A percentile compares a stretch with the other conserved stretches of the same genome.
Conservation (phyloP, 192 early-diverging fungal species). For the Jimgerdemannia flammicorona region DNA sequence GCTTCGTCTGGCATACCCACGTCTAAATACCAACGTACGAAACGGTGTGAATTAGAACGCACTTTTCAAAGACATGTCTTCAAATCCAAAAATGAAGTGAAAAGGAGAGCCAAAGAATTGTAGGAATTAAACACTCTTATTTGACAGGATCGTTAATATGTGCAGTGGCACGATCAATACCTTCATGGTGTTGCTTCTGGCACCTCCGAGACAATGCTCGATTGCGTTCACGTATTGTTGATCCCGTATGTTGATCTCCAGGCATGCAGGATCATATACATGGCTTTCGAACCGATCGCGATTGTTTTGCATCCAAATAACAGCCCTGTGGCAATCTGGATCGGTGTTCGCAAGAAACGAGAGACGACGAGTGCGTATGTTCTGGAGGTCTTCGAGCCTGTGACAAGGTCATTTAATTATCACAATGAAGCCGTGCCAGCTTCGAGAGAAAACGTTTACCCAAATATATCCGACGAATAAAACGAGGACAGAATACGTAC, state of each 20-base stretch:
- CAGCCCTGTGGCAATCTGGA: conserved; percentile 54
- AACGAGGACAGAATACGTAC: conserved; percentile 7
- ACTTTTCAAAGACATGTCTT: too few species aligned
- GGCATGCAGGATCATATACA: conserved; percentile 68
- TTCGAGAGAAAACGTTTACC: too few species aligned
- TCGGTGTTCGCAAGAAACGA: conserved; percentile 42
- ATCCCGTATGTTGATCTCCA: conserved; percentile 72
- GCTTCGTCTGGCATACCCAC: conserved; percentile 73
- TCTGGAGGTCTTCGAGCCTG: conserved; percentile 57
- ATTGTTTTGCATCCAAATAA: conserved; percentile 69
- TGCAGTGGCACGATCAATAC: conserved; percentile 21
- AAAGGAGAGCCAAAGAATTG: not conserved
- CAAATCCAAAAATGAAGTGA: not conserved
- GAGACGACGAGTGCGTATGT: conserved; percentile 51
- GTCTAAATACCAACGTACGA: conserved; percentile 38
- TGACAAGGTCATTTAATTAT: not conserved
- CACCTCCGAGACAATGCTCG: conserved; percentile 49
- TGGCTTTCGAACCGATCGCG: conserved; percentile 55
- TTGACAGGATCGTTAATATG: too few species aligned
- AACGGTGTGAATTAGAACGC: not conserved
- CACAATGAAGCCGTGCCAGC: too few species aligned
- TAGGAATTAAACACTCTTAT: not conserved
- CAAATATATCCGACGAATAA: too few species aligned
- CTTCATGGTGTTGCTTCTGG: conserved; percentile 37
- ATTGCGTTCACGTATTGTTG: conserved; percentile 57